Conservation (phyloP, 179 eudicot genomes). For the Gypsophila paniculata region DNA sequence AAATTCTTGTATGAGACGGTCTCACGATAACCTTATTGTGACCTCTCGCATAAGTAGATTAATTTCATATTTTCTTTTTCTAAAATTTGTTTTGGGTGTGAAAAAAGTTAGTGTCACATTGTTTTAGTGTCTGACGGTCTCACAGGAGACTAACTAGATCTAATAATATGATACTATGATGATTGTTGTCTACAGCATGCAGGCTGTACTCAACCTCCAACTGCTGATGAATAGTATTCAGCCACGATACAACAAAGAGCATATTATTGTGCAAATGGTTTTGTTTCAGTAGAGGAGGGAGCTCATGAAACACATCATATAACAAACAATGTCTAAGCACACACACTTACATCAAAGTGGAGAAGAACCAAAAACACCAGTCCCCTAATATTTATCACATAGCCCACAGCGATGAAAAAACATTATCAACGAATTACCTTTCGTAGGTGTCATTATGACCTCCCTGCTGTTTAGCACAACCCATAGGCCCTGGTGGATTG, state of each 20-base stretch:
- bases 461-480: conserved; percentile 14
- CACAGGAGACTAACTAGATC: no score
- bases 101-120: no score
- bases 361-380: background rate
- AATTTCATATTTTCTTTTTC: no score
- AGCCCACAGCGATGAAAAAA: background rate
- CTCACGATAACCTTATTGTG: no score
- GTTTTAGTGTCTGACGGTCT: no score
- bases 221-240: background rate
- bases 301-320: background rate
- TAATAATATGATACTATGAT: no score
- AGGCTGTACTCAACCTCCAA: conserved; percentile 10
- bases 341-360: background rate
- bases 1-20: no score
- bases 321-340: background rate
- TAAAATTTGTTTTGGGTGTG: no score
- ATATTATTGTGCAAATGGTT: background rate
- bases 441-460: conserved; percentile 13
- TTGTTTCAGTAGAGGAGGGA: background rate
- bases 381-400: background rate
- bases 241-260: background rate
- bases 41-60: no score
- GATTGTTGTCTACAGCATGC: background rate
- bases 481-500: conserved; percentile 11
- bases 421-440: conserved; percentile 23